Conservation (phyloP, 2,329 filamentous ascomycete species). For the Penicillium sp. region DNA sequence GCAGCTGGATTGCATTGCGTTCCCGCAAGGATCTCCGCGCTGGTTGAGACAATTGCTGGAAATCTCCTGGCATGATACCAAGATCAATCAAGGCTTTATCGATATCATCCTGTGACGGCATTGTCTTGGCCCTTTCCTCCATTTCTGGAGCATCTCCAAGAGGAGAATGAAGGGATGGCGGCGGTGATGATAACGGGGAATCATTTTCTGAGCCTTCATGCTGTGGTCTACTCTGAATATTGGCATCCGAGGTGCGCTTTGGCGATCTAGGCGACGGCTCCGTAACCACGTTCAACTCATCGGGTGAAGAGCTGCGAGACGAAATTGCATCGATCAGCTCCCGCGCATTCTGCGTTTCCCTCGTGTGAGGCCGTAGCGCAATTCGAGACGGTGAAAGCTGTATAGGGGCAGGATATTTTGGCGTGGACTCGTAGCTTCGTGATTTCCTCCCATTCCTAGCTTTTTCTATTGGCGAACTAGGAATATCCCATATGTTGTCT, state of each 20-base stretch:
- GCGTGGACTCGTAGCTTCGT: slow-evolving; percentile 6
- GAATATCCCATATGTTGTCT: slow-evolving; percentile 26
- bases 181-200: slow-evolving; percentile 38
- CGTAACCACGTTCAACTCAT: slow-evolving; percentile 34
- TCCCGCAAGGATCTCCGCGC: slow-evolving; percentile 38
- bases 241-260: slow-evolving; percentile 5
- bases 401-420: slow-evolving; percentile 1
- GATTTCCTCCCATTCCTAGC: slow-evolving; percentile 1
- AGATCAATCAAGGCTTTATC: slow-evolving; percentile 19
- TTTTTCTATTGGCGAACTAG: slow-evolving; percentile 16
- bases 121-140: neutral
- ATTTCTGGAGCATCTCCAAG: neutral
- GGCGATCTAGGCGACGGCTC: slow-evolving; percentile 16
- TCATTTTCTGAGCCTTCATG: slow-evolving; percentile 16
- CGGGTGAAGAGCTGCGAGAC: slow-evolving; percentile 32
- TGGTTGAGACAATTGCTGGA: slow-evolving; percentile 25
- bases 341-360: neutral
- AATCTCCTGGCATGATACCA: slow-evolving; percentile 28
- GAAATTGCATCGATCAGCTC: neutral
- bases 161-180: slow-evolving; percentile 28
- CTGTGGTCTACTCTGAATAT: slow-evolving; percentile 1
- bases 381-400: neutral
- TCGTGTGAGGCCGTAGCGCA: neutral
- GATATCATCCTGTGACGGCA: slow-evolving; percentile 1
- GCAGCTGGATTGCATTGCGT: slow-evolving; percentile 47